These are phyloP conservation scores for Galeopsis tetrahit DNA, from an alignment of 257 asterid species.

Conservation along the genomic window DNA sequence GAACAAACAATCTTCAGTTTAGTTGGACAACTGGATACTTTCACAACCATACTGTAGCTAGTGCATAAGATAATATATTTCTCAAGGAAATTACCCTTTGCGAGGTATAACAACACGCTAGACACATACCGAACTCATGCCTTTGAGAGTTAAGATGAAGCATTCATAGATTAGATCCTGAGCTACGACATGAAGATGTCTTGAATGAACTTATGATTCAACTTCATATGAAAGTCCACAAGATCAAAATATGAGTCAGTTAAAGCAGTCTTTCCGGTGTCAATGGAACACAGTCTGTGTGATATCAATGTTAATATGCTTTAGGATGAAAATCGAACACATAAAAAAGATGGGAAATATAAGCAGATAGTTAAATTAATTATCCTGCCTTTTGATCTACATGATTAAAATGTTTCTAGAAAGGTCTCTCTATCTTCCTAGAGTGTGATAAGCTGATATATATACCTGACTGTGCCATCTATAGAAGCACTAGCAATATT, in stretches of 20 bases:
- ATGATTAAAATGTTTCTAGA: conserved; percentile 12
- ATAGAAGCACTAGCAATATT: conserved; percentile 95
- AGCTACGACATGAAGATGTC: not conserved
- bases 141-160: not conserved
- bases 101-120: not conserved
- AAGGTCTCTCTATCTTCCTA: conserved; percentile 26
- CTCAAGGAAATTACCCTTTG: not conserved
- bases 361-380: conserved; percentile 16
- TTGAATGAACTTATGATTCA: not conserved
- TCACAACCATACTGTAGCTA: not conserved
- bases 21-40: not conserved
- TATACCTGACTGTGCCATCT: conserved; percentile 95
- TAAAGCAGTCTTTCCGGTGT: not conserved
- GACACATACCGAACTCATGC: not conserved
- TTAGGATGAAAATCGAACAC: not conserved
- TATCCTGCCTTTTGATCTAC: conserved; percentile 9
- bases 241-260: not conserved
- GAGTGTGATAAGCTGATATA: conserved; percentile 25
- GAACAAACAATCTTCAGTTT: not conserved
- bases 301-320: not conserved
- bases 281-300: not conserved
- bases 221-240: not conserved
- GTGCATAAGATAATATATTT: not conserved
- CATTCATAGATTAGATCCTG: not conserved
- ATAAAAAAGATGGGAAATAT: not conserved